phyloP scores from a whole-genome alignment of 2,329 filamentous ascomycete genomes.

The Colletotrichum sp. region DNA sequence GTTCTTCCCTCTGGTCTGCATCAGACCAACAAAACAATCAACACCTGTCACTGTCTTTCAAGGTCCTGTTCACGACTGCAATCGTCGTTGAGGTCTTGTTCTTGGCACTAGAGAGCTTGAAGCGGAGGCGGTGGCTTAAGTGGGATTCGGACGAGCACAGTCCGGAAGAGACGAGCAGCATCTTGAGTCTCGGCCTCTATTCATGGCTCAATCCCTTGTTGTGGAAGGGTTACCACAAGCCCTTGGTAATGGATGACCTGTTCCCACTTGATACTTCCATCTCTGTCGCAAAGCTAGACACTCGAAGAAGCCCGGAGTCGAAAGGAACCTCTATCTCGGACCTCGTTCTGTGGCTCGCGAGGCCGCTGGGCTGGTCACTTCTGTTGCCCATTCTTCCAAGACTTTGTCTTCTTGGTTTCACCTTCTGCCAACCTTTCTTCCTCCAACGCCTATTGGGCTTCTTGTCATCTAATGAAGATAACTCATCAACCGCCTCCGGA shows the following conservation, averaged over 20 bases:
- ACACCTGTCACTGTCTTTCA: background rate
- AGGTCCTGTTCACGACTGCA: background rate
- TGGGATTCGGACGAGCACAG: background rate
- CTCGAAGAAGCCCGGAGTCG: background rate
- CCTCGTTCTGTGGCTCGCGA: background rate
- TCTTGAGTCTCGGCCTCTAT: slow-evolving; percentile 26
- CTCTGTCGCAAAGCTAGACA: background rate
- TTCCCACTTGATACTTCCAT: background rate
- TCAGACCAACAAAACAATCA: background rate
- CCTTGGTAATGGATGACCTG: background rate
- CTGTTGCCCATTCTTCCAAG: background rate
- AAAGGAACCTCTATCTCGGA: background rate
- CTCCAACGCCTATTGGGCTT: background rate
- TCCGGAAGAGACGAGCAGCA: slow-evolving; percentile 23
- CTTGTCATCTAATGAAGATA: background rate
- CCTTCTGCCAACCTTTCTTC: background rate
- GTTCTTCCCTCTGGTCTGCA: background rate
- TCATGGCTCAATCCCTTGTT: slow-evolving; percentile 19
- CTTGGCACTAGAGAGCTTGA: background rate
- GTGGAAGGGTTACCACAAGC: slow-evolving; percentile 1
- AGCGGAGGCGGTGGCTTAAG: background rate
- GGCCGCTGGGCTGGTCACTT: background rate
- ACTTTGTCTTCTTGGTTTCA: background rate
- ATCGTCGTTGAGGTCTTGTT: background rate
- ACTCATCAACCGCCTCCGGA: slow-evolving; percentile 29